A percentile compares a stretch with the other conserved stretches of the same genome.
These are phyloP conservation scores for Camelina laxa DNA, from an alignment of 345 rosid species.

Conservation along the genomic window DNA sequence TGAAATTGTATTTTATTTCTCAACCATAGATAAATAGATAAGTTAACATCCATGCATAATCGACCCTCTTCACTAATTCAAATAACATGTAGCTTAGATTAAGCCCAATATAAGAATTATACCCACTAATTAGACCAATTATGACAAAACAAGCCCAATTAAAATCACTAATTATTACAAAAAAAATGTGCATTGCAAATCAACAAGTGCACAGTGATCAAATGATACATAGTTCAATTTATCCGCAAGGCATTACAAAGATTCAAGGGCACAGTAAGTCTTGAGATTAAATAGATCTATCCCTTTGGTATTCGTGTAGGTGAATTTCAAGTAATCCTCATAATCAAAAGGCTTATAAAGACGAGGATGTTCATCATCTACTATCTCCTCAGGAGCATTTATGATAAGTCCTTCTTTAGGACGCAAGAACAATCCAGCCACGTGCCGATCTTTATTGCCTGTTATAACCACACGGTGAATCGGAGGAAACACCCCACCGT, in stretches of 20 bases:
- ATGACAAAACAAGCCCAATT: too few species aligned
- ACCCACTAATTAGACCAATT: too few species aligned
- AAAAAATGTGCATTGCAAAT: too few species aligned
- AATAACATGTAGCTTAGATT: too few species aligned
- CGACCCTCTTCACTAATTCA: too few species aligned
- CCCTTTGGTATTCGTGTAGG: not conserved
- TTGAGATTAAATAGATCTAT: constrained; percentile 29
- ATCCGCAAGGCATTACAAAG: not conserved
- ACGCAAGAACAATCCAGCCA: constrained; percentile 33
- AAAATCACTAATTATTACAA: too few species aligned
- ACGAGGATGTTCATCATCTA: constrained; percentile 28
- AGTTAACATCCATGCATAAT: too few species aligned
- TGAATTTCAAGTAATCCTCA: constrained; percentile 31
- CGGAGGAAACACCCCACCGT: constrained; percentile 40
- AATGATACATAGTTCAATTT: constrained; percentile 8
- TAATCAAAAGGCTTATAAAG: constrained; percentile 39
- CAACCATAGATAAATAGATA: too few species aligned
- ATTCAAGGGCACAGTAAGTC: constrained; percentile 44
- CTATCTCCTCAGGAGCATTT: constrained; percentile 26
- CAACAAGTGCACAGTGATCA: constrained; percentile 16
- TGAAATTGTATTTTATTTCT: too few species aligned
- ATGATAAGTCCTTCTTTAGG: constrained; percentile 30
- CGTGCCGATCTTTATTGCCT: constrained; percentile 35
- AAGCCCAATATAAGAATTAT: too few species aligned
- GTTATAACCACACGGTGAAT: constrained; percentile 40